These are phyloP conservation scores for Cladosporium sp. DNA, from an alignment of 2,329 filamentous ascomycete genomes.

Conservation along the genomic window DNA sequence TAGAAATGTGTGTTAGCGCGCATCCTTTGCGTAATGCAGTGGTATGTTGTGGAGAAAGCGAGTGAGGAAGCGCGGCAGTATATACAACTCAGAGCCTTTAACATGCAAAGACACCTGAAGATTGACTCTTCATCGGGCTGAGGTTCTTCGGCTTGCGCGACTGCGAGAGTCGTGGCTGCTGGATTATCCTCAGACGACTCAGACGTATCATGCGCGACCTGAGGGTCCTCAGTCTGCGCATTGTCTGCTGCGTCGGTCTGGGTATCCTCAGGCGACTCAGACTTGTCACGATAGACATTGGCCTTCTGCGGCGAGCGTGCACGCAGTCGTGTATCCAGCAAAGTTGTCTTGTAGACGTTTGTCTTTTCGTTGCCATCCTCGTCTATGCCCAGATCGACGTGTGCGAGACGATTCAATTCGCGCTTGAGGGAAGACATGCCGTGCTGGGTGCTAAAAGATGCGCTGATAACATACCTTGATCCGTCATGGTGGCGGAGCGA, in stretches of 20 bases:
- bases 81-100: neutral
- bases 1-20: neutral
- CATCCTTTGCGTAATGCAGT: neutral
- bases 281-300: neutral
- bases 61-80: neutral
- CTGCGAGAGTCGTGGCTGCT: no score
- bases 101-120: no score
- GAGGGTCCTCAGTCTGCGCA: neutral
- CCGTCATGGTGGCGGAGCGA: neutral
- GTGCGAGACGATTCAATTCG: neutral
- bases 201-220: no score
- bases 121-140: neutral
- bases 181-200: no score
- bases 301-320: neutral
- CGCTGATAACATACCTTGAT: conserved; percentile 8
- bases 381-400: neutral
- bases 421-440: neutral
- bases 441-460: neutral
- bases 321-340: neutral
- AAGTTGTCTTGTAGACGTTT: neutral
- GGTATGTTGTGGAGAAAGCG: neutral
- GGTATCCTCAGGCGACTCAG: neutral
- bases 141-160: neutral
- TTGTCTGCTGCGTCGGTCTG: neutral
- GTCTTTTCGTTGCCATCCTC: neutral